Percentiles rank a stretch among this genome's conserved stretches.
Conservation (phyloP, 2,329 filamentous ascomycete species). For the Xylaria sp. region DNA sequence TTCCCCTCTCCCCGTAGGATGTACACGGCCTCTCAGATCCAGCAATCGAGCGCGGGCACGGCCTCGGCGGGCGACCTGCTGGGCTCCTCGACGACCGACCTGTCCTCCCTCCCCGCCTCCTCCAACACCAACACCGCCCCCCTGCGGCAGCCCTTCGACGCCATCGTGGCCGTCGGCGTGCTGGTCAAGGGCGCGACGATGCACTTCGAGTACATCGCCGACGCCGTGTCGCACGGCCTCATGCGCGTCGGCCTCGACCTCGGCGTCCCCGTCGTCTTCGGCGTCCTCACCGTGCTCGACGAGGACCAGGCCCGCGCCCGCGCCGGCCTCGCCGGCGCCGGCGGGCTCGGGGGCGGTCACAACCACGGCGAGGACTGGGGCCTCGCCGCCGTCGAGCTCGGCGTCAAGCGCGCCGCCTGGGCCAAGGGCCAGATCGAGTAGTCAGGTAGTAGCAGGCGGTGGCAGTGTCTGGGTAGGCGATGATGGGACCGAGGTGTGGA, state of each 20-base stretch:
- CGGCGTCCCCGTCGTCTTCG: constrained; percentile 88
- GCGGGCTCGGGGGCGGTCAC: constrained; percentile 61
- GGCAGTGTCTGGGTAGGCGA: too few species aligned
- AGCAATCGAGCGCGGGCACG: constrained; percentile 68
- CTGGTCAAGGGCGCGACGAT: constrained; percentile 99
- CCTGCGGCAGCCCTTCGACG: constrained; percentile 71
- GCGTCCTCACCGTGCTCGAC: constrained; percentile 82
- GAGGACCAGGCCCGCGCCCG: constrained; percentile 87
- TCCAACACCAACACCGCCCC: constrained; percentile 42
- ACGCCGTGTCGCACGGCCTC: constrained; percentile 84
- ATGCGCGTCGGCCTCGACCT: constrained; percentile 94
- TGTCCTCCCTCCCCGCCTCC: constrained; percentile 52
- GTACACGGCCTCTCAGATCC: constrained; percentile 84
- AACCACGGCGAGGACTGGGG: constrained; percentile 99
- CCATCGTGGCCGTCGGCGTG: constrained; percentile 91
- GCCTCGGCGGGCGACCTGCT: constrained; percentile 76
- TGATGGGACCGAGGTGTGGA: too few species aligned
- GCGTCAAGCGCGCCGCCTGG: constrained; percentile 85
- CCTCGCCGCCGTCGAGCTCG: constrained; percentile 89
- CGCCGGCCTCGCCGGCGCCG: constrained; percentile 68
- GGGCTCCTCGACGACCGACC: constrained; percentile 68
- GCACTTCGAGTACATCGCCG: constrained; percentile 99
- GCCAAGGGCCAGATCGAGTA: constrained; percentile 65
- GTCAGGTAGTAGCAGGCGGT: constrained; percentile 3
- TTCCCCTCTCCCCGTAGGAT: constrained; percentile 54